Percentiles rank a stretch among this genome's conserved stretches.
These are phyloP conservation scores for Chrysosporium queenslandicum DNA, from an alignment of 2,329 filamentous ascomycete genomes.

Conservation along the genomic window DNA sequence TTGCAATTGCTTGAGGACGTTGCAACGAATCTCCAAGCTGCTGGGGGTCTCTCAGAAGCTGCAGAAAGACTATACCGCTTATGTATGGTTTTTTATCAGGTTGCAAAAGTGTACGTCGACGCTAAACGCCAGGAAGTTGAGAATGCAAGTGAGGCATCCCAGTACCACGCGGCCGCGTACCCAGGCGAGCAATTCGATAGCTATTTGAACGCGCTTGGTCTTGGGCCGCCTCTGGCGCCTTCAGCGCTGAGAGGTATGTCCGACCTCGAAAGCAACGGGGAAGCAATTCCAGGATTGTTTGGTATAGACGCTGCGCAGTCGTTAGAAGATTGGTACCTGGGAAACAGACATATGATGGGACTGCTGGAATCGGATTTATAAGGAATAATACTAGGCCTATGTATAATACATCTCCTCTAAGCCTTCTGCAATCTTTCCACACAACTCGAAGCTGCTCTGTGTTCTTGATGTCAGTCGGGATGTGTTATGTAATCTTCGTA, in stretches of 20 bases:
- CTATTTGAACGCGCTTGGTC: conserved; percentile 54
- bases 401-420: too few relatives aligned
- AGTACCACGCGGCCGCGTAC: conserved; percentile 34
- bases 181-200: conserved; percentile 51
- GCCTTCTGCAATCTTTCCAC: too few relatives aligned
- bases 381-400: too few relatives aligned
- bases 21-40: conserved; percentile 45
- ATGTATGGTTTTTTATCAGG: conserved; percentile 51
- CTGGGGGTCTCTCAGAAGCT: conserved; percentile 46
- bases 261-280: conserved; percentile 8
- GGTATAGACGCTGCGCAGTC: conserved; percentile 34
- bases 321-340: conserved; percentile 56
- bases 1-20: conserved; percentile 49
- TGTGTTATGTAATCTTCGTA: too few relatives aligned
- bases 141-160: conserved; percentile 14
- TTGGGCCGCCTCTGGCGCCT: conserved; percentile 37
- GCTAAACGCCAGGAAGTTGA: conserved; percentile 45
- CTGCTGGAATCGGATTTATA: conserved; percentile 51
- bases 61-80: conserved; percentile 53
- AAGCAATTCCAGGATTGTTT: conserved; percentile 14
- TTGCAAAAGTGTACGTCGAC: conserved; percentile 53
- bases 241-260: conserved; percentile 11
- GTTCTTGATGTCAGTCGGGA: too few relatives aligned
- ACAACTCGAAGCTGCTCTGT: too few relatives aligned
- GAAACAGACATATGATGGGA: conserved; percentile 55